Evolutionary conservation across 345 rosid genomes (phyloP).

Genomic region (Ceriops decandra): DNA sequence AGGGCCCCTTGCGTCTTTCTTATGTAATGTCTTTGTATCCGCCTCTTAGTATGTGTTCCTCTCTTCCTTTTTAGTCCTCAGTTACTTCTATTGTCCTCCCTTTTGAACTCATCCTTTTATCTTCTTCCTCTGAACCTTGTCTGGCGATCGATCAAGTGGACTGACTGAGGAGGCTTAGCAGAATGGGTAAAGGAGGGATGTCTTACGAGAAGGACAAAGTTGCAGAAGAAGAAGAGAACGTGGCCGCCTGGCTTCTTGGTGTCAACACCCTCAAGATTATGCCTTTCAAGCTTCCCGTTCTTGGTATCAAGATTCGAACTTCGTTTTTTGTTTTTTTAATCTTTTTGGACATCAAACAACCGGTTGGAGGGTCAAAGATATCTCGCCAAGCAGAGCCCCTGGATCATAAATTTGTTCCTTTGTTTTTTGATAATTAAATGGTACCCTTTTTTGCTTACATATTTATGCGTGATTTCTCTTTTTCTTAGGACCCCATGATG

Average conservation of each 20-base stretch:
- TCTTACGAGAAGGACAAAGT: slow-evolving; percentile 40
- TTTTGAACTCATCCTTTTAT: not conserved
- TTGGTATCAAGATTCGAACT: slow-evolving; percentile 36
- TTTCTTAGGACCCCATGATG: slow-evolving; percentile 70
- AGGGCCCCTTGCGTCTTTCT: too few relatives aligned
- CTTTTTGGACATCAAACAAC: not conserved
- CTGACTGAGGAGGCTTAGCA: not conserved
- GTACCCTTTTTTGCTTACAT: not conserved
- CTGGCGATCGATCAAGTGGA: not conserved
- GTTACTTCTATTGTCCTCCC: not conserved
- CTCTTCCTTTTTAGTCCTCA: too few relatives aligned
- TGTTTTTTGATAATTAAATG: not conserved
- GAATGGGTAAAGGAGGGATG: slow-evolving; percentile 71
- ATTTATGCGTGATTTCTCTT: not conserved
- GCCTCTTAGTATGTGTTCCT: too few relatives aligned
- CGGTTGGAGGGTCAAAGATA: too few relatives aligned
- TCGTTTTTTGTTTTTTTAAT: not conserved
- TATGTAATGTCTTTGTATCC: too few relatives aligned
- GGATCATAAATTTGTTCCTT: not conserved
- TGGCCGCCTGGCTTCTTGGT: slow-evolving; percentile 86
- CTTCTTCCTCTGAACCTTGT: not conserved
- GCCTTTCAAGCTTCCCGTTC: slow-evolving; percentile 66
- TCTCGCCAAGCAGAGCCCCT: too few relatives aligned
- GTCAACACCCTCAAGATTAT: slow-evolving; percentile 81
- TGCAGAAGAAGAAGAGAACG: slow-evolving; percentile 31